These are phyloP conservation scores for Allium fistulosum DNA, from an alignment of 106 monocot species.

Conservation along the genomic window DNA sequence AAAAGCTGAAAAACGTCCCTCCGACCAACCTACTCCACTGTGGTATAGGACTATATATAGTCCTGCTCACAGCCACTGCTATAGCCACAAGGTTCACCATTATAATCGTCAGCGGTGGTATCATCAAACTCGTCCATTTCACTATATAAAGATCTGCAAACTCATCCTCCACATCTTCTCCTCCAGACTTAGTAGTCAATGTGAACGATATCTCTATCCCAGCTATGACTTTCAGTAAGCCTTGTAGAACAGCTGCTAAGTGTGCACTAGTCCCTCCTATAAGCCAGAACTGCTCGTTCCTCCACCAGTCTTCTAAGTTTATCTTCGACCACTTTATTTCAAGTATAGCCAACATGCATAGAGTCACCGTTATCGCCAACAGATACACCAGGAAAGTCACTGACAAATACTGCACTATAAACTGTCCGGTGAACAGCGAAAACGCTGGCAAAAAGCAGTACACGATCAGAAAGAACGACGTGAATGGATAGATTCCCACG, in stretches of 20 bases:
- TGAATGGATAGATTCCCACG: constrained; percentile 87
- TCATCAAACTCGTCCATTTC: constrained; percentile 90
- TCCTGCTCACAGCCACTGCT: constrained; percentile 61
- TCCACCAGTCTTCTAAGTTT: constrained; percentile 94
- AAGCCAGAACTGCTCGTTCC: constrained; percentile 99
- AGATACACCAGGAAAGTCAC: constrained; percentile 60
- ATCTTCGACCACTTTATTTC: constrained; percentile 93
- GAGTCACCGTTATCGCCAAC: constrained; percentile 46
- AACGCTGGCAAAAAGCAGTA: constrained; percentile 85
- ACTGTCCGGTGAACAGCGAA: constrained; percentile 84
- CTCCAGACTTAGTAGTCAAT: constrained; percentile 65
- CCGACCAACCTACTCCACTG: constrained; percentile 86
- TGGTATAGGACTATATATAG: constrained; percentile 76
- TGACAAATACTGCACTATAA: constrained; percentile 72
- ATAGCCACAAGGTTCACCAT: constrained; percentile 87
- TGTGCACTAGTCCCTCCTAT: constrained; percentile 94
- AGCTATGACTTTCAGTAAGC: constrained; percentile 80
- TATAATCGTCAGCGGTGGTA: constrained; percentile 94
- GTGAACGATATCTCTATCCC: constrained; percentile 88
- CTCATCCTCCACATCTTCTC: constrained; percentile 39
- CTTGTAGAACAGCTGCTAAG: constrained; percentile 84
- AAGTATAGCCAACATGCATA: constrained; percentile 76
- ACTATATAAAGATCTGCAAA: constrained; percentile 75
- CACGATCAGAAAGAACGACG: constrained; percentile 70
- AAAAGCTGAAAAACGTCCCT: constrained; percentile 92